A percentile compares a stretch with the other conserved stretches of the same genome.
These are phyloP conservation scores for Linderniella brevidens DNA, from an alignment of 257 asterid species.

Conservation along the genomic window DNA sequence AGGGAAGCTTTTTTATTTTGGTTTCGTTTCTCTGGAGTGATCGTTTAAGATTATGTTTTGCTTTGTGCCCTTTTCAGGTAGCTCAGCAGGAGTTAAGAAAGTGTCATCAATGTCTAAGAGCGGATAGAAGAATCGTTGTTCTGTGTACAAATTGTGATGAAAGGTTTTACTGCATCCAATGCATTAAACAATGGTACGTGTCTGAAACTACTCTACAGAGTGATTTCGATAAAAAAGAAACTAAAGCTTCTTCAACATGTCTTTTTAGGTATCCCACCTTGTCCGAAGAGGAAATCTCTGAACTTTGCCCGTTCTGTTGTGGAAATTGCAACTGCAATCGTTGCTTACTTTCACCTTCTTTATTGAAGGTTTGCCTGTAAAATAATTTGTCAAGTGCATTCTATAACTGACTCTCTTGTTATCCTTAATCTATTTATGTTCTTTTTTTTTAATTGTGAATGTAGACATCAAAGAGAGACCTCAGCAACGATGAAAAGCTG, in stretches of 20 bases:
- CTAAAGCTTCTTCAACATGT: neutral
- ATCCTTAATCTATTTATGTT: constrained; percentile 10
- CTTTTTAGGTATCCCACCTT: constrained; percentile 50
- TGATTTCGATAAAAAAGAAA: neutral
- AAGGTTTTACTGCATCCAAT: constrained; percentile 36
- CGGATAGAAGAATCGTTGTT: constrained; percentile 42
- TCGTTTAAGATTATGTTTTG: constrained; percentile 4
- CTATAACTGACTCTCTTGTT: neutral
- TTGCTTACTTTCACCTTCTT: constrained; percentile 54
- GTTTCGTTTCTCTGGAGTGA: neutral
- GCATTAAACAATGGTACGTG: constrained; percentile 64
- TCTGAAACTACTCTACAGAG: constrained; percentile 1
- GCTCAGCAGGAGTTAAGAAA: constrained; percentile 14
- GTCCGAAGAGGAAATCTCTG: constrained; percentile 41
- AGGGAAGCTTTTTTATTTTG: neutral
- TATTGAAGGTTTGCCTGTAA: constrained; percentile 30
- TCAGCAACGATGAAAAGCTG: constrained; percentile 29
- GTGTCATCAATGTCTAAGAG: constrained; percentile 69
- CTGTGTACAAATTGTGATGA: constrained; percentile 50
- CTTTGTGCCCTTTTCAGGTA: constrained; percentile 18
- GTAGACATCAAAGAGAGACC: constrained; percentile 50
- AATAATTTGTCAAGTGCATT: constrained; percentile 5
- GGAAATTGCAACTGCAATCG: constrained; percentile 71
- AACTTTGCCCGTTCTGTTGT: constrained; percentile 63
- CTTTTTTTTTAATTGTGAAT: constrained; percentile 6